Evolutionary conservation across 75 land plant genomes (phyloP), one percentile per base, ranked within the genome.

Genomic region (Sequoia sempervirens): DNA sequence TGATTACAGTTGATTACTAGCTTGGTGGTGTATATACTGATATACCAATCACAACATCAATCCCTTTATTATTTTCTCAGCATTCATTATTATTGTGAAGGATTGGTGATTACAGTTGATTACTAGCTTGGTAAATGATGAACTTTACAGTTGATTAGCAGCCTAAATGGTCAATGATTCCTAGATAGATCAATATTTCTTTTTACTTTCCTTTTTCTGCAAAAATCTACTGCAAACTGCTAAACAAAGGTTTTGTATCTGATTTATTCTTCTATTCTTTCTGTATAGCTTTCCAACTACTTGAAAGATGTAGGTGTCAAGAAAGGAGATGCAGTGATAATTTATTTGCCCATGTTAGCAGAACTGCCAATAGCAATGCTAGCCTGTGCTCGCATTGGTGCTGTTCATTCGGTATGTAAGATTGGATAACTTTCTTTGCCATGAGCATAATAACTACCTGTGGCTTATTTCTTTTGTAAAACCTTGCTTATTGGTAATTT

Each of bases 311-410:
- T 89, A 54, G 99, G 99, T 50, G 93, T 96, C 56, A 82, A 78
- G 56, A 97, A 97, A 88, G 99, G 99, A 75, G 99, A 97, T 90
- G 91, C 95, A 50, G 98, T 97, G 75, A 82, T 90, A 8, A 96
- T 97, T 43, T 97, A 97, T 84, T 82, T 97, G 83, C 99, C 99
- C 8, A 97, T 97, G 99, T 80, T 97, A 20, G 87, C 92, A 88
- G 99, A 97, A 84, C 85, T 97, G 81, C 99, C 99, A 3, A 94
- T 97, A 40, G 94, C 99, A 37, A 97, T 97, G 99, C 90, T 97
- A 75, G 99, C 99, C 17, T 97, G 99, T 92, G 98, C 98, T 83
- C 98, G 99, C 18, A 97, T 97, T 88, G 99, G 99, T 53, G 99
- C 99, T 85, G 90, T 97, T 82, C 99, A 97, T 81, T 97, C 99